A percentile compares a stretch with the other conserved stretches of the same genome.
Evolutionary conservation across 139 green algal species (phyloP).

Genomic region (Chlorella sp.): DNA sequence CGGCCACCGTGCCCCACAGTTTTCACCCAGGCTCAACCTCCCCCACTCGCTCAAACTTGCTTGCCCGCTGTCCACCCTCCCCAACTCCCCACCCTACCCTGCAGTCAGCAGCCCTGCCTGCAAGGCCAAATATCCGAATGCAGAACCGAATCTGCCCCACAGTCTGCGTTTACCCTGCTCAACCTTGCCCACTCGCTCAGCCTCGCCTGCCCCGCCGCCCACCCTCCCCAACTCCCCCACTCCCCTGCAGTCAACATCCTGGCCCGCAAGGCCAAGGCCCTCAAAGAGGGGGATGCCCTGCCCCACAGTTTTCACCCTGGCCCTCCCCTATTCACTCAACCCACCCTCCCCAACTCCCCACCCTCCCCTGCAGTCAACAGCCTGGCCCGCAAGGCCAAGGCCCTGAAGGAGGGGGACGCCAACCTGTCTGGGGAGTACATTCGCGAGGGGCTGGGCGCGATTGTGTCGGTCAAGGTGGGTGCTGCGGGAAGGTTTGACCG

Average conservation of each 20-base stretch:
- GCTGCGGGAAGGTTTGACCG: no score
- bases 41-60: no score
- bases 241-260: conserved; percentile 73
- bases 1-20: no score
- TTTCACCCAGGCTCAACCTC: no score
- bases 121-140: no score
- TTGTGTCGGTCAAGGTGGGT: conserved; percentile 81
- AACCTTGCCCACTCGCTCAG: neutral
- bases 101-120: no score
- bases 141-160: no score
- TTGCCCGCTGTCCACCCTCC: no score
- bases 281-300: conserved; percentile 67
- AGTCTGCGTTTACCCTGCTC: no score
- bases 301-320: neutral
- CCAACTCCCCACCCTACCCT: no score
- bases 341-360: neutral
- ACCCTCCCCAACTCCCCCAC: neutral
- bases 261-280: conserved; percentile 68
- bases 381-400: conserved; percentile 75
- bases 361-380: conserved; percentile 69
- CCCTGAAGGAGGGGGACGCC: conserved; percentile 82
- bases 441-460: conserved; percentile 81
- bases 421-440: conserved; percentile 91
- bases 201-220: neutral
- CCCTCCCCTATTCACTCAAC: neutral